Conservation (phyloP, 768 basidiomycete genomes). For the Podaxis sp. region DNA sequence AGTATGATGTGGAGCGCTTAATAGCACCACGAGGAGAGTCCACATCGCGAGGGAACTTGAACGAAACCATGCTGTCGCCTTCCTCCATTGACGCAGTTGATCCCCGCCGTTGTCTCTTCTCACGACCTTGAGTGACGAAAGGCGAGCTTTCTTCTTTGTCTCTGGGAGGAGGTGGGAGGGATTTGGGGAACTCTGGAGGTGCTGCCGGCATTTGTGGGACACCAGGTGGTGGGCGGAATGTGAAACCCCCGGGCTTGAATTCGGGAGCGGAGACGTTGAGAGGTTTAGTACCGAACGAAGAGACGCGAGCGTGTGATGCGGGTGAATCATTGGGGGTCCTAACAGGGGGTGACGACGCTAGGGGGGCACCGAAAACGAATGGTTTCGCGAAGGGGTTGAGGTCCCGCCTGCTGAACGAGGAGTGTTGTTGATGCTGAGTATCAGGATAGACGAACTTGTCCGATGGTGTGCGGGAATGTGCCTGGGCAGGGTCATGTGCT, state of each 20-base stretch:
- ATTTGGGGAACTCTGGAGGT: conserved; percentile 25
- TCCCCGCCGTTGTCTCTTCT: conserved; percentile 71
- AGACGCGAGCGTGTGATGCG: conserved; percentile 38
- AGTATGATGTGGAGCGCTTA: conserved; percentile 37
- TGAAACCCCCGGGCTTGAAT: conserved; percentile 78
- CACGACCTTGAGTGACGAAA: conserved; percentile 66
- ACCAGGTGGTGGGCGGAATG: conserved; percentile 70
- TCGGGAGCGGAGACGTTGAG: conserved; percentile 79
- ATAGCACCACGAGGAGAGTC: conserved; percentile 47
- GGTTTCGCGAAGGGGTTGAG: conserved; percentile 84
- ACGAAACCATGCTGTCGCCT: conserved; percentile 69
- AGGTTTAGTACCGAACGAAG: conserved; percentile 56
- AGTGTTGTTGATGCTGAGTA: conserved; percentile 22
- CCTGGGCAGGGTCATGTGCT: conserved; percentile 56
- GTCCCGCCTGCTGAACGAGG: conserved; percentile 30
- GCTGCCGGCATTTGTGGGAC: conserved; percentile 54
- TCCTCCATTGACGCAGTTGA: conserved; percentile 47
- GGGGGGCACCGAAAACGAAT: conserved; percentile 68
- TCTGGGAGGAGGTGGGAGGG: conserved; percentile 26
- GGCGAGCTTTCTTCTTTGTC: conserved; percentile 37
- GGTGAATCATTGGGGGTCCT: conserved; percentile 31
- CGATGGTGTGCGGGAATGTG: conserved; percentile 61
- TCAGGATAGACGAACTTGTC: conserved; percentile 27
- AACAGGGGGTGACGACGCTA: conserved; percentile 24
- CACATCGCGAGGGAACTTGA: conserved; percentile 66